Evolutionary conservation across 2,329 filamentous ascomycete genomes (phyloP).

Genomic region (Plectosphaerella sp.): DNA sequence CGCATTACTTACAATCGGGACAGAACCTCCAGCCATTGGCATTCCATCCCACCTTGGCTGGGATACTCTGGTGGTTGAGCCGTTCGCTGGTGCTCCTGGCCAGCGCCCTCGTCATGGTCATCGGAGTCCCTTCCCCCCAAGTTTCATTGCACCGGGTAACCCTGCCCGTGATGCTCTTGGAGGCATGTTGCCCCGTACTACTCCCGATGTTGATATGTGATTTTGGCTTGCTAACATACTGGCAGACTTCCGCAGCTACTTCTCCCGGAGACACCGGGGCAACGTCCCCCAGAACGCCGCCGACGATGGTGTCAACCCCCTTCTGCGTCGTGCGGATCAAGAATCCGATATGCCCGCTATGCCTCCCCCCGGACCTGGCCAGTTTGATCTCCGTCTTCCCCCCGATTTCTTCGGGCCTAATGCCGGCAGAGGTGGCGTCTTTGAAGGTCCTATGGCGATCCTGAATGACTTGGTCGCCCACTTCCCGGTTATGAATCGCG

Average conservation of each 20-base stretch:
- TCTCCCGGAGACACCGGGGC: conserved; percentile 48
- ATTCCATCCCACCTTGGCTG: conserved; percentile 48
- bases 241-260: conserved; percentile 44
- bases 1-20: conserved; percentile 19
- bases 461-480: conserved; percentile 54
- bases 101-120: conserved; percentile 49
- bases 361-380: conserved; percentile 25
- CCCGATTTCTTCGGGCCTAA: conserved; percentile 35
- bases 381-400: conserved; percentile 44
- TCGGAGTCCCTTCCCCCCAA: conserved; percentile 57
- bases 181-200: conserved; percentile 30
- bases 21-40: conserved; percentile 35
- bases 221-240: conserved; percentile 10
- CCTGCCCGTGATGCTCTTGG: conserved; percentile 49
- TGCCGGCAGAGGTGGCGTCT: conserved; percentile 19
- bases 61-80: conserved; percentile 51
- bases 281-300: conserved; percentile 49
- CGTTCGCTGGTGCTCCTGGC: conserved; percentile 39
- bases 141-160: conserved; percentile 48
- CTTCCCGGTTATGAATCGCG: conserved; percentile 42
- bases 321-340: conserved; percentile 62
- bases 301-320: conserved; percentile 83
- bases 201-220: not conserved
- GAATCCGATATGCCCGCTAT: conserved; percentile 44
- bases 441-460: conserved; percentile 49